Evolutionary conservation across 2,329 filamentous ascomycete genomes (phyloP), one percentile per base, ranked within the genome.

Genomic region (Pseudogymnoascus sp.): DNA sequence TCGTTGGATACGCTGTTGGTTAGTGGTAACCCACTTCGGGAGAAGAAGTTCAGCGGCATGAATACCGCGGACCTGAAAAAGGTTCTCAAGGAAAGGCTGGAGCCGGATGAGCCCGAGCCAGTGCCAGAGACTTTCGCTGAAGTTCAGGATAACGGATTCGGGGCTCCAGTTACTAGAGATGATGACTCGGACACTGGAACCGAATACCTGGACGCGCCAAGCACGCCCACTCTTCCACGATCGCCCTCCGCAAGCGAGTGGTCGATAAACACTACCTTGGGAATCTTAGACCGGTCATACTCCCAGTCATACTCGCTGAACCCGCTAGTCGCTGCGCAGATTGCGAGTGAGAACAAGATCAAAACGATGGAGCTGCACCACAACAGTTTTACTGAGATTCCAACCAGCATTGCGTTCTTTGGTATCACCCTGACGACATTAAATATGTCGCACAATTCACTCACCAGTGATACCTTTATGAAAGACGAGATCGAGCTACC

Each of bases 1-100:
- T 86, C 76, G 47, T 76, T 99, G 8, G 81, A 85, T 18, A 86
- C 86, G 70, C 81, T 97, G 41, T 85, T 87, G 4, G 78, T 99
- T 33, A 86, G 86, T 43, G 92, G 91, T n/a, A 99, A 99, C 69
- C 94, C 94, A 0, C 77, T 99, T 12, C 82, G 89, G 12, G 92
- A 97, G 71, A 92, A 89, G 71, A 96, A 92, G 71, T 91, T 94
- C 67, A 78, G 92, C 12, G 88, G 84, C 0, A 89, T 95, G 76
- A 82, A 82, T 20, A 92, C 89, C 0, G 88, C 91, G 12, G 89
- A 94, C 60, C 77, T 97, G 64, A 96, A 96, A 74, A 82, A 83
- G 41, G 84, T 86, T 43, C 76, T 97, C 43, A 81, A 83, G 18
- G 81, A 81, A 36, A 83, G 90, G 25, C 76, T 92, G 63, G 82